These are phyloP conservation scores for Aspergillus glaucus DNA, from an alignment of 2,329 filamentous ascomycete genomes.

Conservation along the genomic window DNA sequence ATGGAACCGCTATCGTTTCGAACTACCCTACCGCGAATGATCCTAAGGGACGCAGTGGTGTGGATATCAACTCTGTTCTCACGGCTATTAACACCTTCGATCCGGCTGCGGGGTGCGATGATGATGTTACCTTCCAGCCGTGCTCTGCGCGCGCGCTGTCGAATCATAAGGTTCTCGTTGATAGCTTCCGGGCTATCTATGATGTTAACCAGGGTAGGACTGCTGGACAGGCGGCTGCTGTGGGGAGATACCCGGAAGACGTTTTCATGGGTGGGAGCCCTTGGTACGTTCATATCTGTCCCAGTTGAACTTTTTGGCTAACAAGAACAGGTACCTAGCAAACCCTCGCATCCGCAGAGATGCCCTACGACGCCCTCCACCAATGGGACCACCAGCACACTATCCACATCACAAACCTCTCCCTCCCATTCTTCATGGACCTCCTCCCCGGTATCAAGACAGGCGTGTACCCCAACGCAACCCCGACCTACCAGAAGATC, in stretches of 20 bases:
- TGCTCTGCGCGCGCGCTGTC: conserved; percentile 61
- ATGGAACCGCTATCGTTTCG: conserved; percentile 54
- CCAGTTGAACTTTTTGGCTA: neutral
- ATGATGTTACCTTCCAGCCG: conserved; percentile 61
- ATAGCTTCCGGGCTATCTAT: conserved; percentile 67
- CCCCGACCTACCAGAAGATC: conserved; percentile 47
- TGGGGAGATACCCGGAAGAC: conserved; percentile 63
- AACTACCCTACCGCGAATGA: conserved; percentile 47
- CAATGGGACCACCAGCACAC: conserved; percentile 59
- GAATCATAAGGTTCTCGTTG: conserved; percentile 67
- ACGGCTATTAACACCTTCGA: conserved; percentile 35
- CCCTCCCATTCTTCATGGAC: conserved; percentile 65
- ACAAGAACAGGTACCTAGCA: conserved; percentile 14
- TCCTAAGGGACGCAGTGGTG: conserved; percentile 54
- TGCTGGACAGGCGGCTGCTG: conserved; percentile 26
- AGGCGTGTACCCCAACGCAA: conserved; percentile 58
- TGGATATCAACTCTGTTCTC: conserved; percentile 62
- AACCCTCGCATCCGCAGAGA: conserved; percentile 71
- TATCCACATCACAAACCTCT: conserved; percentile 57
- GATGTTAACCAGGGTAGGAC: conserved; percentile 39
- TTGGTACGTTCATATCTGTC: conserved; percentile 56
- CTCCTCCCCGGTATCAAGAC: conserved; percentile 51
- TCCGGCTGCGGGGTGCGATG: conserved; percentile 19
- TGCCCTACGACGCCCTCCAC: conserved; percentile 67
- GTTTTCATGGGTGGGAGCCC: conserved; percentile 69